These are phyloP conservation scores for Xylaria sp. DNA, from an alignment of 2,329 filamentous ascomycete species.

Conservation along the genomic window DNA sequence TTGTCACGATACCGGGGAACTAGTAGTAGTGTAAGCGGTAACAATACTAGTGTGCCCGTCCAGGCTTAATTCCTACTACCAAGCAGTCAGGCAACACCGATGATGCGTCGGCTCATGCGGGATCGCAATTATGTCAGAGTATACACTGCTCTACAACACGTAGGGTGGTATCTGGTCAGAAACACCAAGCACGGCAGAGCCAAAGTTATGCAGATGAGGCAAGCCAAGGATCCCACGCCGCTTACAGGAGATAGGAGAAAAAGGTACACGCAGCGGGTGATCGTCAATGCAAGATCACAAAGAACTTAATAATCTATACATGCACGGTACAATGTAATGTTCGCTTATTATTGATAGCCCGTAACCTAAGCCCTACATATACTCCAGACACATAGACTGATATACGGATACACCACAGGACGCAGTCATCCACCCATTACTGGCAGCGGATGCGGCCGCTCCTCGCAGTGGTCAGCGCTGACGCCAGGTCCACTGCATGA, in stretches of 20 bases:
- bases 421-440: conserved; percentile 18
- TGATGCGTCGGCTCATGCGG: conserved; percentile 5
- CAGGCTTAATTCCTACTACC: not conserved
- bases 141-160: not conserved
- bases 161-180: not conserved
- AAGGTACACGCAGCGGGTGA: conserved; percentile 25
- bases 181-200: conserved; percentile 9
- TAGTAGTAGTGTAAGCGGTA: not conserved
- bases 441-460: conserved; percentile 39
- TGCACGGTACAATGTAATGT: conserved; percentile 25
- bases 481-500: conserved; percentile 23
- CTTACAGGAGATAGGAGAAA: conserved; percentile 4
- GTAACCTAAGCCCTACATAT: conserved; percentile 19
- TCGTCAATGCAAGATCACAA: conserved; percentile 35
- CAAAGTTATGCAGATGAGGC: not conserved
- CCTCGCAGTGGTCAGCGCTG: conserved; percentile 13
- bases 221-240: conserved; percentile 7
- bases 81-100: not conserved
- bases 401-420: conserved; percentile 23
- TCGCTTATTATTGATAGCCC: conserved; percentile 34
- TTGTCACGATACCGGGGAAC: not conserved
- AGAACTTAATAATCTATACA: conserved; percentile 10
- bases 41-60: conserved; percentile 1
- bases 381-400: conserved; percentile 21
- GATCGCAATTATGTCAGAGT: conserved; percentile 7